phyloP scores from a whole-genome alignment of 1,284 basidiomycete species.

The Amylostereum areolatum region DNA sequence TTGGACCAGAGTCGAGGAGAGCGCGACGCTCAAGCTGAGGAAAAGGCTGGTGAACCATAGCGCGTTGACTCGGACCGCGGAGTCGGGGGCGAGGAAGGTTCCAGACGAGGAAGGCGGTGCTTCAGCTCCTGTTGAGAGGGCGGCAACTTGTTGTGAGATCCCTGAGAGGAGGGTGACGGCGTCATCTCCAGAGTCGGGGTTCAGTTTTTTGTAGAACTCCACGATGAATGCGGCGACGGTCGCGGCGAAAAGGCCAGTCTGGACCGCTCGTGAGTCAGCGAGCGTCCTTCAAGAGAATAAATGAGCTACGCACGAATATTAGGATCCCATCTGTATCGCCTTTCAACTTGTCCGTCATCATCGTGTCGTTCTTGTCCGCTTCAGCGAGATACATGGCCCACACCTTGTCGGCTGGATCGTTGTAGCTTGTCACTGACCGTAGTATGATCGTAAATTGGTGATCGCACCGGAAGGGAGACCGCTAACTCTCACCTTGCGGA shows the following conservation, averaged over 20 bases:
- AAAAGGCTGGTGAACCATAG: slow-evolving; percentile 9
- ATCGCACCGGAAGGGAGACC: no score
- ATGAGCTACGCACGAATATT: background rate
- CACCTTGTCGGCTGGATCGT: background rate
- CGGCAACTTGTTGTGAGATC: background rate
- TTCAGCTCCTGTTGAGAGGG: background rate
- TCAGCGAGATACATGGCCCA: background rate
- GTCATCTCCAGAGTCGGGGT: background rate
- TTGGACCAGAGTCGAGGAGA: slow-evolving; percentile 2
- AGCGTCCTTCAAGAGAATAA: background rate
- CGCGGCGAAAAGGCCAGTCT: background rate
- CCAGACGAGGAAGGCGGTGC: background rate
- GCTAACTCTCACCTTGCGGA: no score
- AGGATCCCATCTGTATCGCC: background rate
- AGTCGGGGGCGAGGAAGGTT: background rate
- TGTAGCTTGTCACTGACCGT: no score
- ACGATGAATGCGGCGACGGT: background rate
- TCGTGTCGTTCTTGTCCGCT: background rate
- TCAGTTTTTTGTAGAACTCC: background rate
- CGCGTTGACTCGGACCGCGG: slow-evolving; percentile 2
- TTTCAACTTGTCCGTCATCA: background rate
- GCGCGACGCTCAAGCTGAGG: slow-evolving; percentile 5
- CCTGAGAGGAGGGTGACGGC: background rate
- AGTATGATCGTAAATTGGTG: no score
- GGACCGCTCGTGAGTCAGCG: background rate